Evolutionary conservation across 805 yeast genomes (phyloP).

Genomic region (Hermanozyma aechmeae): DNA sequence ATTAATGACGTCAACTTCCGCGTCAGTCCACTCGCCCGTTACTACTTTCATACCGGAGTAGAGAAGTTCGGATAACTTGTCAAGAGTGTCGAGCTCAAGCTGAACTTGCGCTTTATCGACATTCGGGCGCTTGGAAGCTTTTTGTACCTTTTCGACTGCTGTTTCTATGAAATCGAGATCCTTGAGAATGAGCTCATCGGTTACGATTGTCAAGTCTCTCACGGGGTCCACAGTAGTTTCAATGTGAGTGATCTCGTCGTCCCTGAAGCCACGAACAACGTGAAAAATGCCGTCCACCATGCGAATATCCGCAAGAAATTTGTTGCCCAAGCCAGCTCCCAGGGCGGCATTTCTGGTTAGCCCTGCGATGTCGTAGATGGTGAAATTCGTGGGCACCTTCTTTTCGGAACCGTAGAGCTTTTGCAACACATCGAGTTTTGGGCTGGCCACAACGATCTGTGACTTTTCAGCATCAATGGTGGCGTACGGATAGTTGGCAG

Average conservation of each 20-base stretch:
- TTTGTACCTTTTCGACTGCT: constrained; percentile 22
- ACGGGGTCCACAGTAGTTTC: constrained; percentile 11
- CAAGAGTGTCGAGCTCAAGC: constrained; percentile 20
- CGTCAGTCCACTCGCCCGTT: constrained; percentile 48
- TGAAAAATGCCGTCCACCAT: constrained; percentile 97
- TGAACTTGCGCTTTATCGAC: constrained; percentile 15
- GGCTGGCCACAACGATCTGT: constrained; percentile 86
- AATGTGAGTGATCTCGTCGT: constrained; percentile 87
- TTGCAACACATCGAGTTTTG: constrained; percentile 71
- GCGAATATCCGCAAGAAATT: constrained; percentile 91
- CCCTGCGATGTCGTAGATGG: constrained; percentile 96
- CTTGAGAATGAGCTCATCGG: constrained; percentile 48
- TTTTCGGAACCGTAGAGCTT: constrained; percentile 74
- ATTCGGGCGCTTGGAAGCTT: constrained; percentile 20
- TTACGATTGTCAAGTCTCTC: constrained; percentile 12
- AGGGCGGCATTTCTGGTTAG: constrained; percentile 92
- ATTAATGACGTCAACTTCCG: constrained; percentile 60
- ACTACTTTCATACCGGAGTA: constrained; percentile 53
- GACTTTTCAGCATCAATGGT: constrained; percentile 99
- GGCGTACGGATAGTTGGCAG: constrained; percentile 97
- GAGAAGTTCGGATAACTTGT: constrained; percentile 22
- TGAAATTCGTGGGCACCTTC: constrained; percentile 85
- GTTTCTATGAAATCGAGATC: constrained; percentile 55
- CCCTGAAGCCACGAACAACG: constrained; percentile 96
- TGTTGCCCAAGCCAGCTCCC: constrained; percentile 98